Conservation (phyloP, 179 eudicot genomes). For the Corrigiola litoralis region DNA sequence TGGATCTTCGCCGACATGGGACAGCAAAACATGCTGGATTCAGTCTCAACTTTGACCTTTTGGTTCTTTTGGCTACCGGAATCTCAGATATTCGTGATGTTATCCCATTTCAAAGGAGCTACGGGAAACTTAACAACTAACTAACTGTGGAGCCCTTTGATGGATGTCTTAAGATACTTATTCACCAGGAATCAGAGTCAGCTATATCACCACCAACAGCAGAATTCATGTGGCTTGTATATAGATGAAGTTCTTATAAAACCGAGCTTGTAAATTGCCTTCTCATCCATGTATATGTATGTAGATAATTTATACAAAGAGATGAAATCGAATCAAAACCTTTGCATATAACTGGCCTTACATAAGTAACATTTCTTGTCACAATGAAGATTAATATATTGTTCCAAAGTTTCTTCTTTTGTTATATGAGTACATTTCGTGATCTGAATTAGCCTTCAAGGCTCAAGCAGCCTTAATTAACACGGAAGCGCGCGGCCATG, state of each 20-base stretch:
- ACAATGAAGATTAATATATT: no score
- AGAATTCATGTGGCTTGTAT: not conserved
- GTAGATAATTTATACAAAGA: no score
- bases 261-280: not conserved
- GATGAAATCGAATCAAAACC: no score
- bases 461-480: no score
- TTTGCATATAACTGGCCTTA: no score
- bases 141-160: not conserved
- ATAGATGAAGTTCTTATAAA: not conserved
- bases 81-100: conserved; percentile 51
- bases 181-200: no score
- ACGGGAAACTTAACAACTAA: conserved; percentile 40
- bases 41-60: conserved; percentile 61
- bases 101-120: conserved; percentile 66
- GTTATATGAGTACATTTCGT: no score
- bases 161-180: not conserved
- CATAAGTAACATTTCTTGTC: no score
- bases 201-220: not conserved
- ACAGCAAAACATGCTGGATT: conserved; percentile 69
- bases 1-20: conserved; percentile 79
- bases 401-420: no score
- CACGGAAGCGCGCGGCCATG: no score
- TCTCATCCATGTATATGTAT: not conserved
- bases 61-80: conserved; percentile 73
- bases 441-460: no score